Evolutionary conservation across 1,284 basidiomycete genomes (phyloP), one percentile per base, ranked within the genome.

Genomic region (Volvariella surrecta): DNA sequence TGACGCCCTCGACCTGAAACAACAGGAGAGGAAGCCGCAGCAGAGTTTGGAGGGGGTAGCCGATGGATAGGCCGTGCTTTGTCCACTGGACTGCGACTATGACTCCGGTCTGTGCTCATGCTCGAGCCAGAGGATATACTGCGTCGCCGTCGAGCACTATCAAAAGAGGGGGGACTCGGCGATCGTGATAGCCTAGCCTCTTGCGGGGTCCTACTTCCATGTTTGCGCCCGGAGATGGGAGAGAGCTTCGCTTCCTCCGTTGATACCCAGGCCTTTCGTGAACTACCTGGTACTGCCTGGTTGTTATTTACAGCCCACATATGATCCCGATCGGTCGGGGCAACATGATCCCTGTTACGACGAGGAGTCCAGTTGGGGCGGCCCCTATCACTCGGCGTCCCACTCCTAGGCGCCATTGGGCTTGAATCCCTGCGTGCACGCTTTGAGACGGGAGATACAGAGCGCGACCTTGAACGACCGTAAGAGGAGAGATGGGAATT

Each of bases 401-500:
- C 59, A 51, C 59, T 64, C 19, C 51, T 61, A 6, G 68, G 63
- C 32, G 66, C 66, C 37, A 51, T 53, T 28, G 72, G 70, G 54
- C 72, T 78, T 7, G 64, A 61, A 48, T 72, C 71, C 45, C 69
- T 65, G 35, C 71, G 72, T 40, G 68, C 69, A 35, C 73, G 74
- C 52, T 77, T 77, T 3, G 72, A 69, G 19, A 71, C 70, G 45
- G 73, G 65, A 37, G 81, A 79, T 44, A 59, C 45, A 9, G 70
- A 70, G n/a, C 68, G 66, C 20, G 84, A 81, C 40, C 67, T 68
- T 34, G 82, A 85, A 31, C 75, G 77, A 48, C 71, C 76, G 44
- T 73, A 67, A 39, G 80, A 82, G 20, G 83, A 84, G 35, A 66
- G 72, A 42, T 65, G 72, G n/a, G 81, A 80, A 46, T 72, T 73